Evolutionary conservation across 108 stramenopile genomes (phyloP).

Genomic region (Fragilaria radians): DNA sequence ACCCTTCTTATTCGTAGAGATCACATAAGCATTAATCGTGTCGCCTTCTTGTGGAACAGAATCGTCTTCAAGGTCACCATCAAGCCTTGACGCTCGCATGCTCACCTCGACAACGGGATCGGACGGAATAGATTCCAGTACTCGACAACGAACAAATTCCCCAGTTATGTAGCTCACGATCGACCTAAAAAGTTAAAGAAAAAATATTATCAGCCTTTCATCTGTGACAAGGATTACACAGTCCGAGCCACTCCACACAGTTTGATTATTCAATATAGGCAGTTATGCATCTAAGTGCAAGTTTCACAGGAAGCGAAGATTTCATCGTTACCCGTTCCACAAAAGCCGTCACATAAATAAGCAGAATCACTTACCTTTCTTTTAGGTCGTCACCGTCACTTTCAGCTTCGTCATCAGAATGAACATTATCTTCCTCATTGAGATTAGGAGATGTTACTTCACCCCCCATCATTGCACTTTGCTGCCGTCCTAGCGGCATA

Average conservation of each 20-base stretch:
- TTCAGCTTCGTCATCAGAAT: slow-evolving; percentile 12
- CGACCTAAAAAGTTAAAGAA: slow-evolving; percentile 19
- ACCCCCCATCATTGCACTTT: background rate
- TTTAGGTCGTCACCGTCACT: slow-evolving; percentile 11
- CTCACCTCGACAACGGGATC: slow-evolving; percentile 61
- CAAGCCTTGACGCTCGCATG: slow-evolving; percentile 52
- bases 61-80: slow-evolving; percentile 74
- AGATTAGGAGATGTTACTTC: background rate
- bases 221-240: slow-evolving; percentile 28
- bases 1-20: slow-evolving; percentile 79
- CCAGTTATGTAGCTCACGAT: slow-evolving; percentile 43
- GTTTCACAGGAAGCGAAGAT: slow-evolving; percentile 40
- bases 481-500: slow-evolving; percentile 63
- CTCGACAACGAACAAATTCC: slow-evolving; percentile 57
- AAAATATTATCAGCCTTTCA: slow-evolving; percentile 77
- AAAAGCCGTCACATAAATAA: slow-evolving; percentile 24
- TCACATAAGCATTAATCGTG: slow-evolving; percentile 80
- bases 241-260: slow-evolving; percentile 74
- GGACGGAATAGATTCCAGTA: slow-evolving; percentile 36
- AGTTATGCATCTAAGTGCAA: slow-evolving; percentile 6
- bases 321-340: slow-evolving; percentile 43
- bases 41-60: slow-evolving; percentile 54
- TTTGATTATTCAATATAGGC: slow-evolving; percentile 48
- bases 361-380: slow-evolving; percentile 6
- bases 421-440: background rate